Evolutionary conservation across 2,329 filamentous ascomycete genomes (phyloP).

Genomic region (Microsporum ferrugineum): DNA sequence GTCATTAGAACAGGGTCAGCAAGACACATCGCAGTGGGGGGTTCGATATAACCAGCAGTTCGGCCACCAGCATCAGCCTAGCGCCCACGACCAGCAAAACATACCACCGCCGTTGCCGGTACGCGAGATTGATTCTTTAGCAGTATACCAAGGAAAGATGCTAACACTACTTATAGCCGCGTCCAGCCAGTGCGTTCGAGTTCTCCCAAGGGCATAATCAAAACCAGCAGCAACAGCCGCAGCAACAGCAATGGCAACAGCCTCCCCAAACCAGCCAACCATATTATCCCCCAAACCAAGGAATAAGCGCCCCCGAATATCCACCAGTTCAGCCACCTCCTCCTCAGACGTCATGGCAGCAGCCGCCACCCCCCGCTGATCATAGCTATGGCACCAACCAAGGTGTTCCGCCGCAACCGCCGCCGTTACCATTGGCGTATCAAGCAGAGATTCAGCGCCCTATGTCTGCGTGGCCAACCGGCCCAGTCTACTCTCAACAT

Average conservation of each 20-base stretch:
- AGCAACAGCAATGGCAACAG: neutral
- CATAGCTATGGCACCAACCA: slow-evolving; percentile 15
- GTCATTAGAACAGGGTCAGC: neutral
- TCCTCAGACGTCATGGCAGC: slow-evolving; percentile 9
- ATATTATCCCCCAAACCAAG: slow-evolving; percentile 11
- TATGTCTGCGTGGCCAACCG: slow-evolving; percentile 10
- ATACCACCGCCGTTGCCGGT: slow-evolving; percentile 30
- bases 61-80: slow-evolving; percentile 10
- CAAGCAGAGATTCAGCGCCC: slow-evolving; percentile 23
- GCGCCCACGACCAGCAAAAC: slow-evolving; percentile 12
- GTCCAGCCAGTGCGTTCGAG: slow-evolving; percentile 25
- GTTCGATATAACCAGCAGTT: slow-evolving; percentile 30
- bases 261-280: slow-evolving; percentile 10
- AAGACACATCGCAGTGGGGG: slow-evolving; percentile 33
- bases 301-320: slow-evolving; percentile 5
- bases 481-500: slow-evolving; percentile 22
- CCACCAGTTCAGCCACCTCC: slow-evolving; percentile 13
- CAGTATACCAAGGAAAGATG: neutral
- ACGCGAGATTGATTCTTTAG: slow-evolving; percentile 7
- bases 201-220: slow-evolving; percentile 16
- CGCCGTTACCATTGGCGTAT: slow-evolving; percentile 32
- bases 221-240: slow-evolving; percentile 6
- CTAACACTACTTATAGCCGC: slow-evolving; percentile 21
- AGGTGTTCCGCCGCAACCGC: slow-evolving; percentile 29
- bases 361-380: slow-evolving; percentile 16